Conservation (phyloP, 768 basidiomycete species). For the Phanerodontia chrysosporium region DNA sequence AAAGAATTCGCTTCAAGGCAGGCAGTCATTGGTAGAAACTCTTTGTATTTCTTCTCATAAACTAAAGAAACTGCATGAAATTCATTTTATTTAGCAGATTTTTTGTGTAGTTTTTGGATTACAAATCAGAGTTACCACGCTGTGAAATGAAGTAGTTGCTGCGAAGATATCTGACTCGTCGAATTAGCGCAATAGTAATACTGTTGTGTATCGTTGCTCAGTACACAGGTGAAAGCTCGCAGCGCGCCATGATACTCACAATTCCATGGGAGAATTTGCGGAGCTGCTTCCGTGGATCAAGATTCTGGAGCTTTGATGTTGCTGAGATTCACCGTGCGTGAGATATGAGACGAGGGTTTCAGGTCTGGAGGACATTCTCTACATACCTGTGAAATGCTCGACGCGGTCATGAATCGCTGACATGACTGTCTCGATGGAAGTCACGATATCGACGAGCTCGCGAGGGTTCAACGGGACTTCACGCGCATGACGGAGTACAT, state of each 20-base stretch:
- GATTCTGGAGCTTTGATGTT: not conserved
- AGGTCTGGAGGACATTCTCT: too few relatives aligned
- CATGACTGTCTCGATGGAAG: not conserved
- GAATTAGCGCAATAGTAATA: conserved; percentile 4
- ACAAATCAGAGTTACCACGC: too few relatives aligned
- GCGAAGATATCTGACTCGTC: too few relatives aligned
- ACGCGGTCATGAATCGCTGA: not conserved
- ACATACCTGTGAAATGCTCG: not conserved
- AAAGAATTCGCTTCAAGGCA: not conserved
- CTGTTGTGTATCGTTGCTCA: too few relatives aligned
- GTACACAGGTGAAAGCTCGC: too few relatives aligned
- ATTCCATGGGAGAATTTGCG: conserved; percentile 1
- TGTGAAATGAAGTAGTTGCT: too few relatives aligned
- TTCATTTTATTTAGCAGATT: too few relatives aligned
- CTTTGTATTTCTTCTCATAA: too few relatives aligned
- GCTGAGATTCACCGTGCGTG: too few relatives aligned
- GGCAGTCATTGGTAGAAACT: too few relatives aligned
- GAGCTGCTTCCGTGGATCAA: not conserved
- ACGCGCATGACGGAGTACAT: not conserved
- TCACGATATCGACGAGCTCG: not conserved
- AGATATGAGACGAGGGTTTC: not conserved
- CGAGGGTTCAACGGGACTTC: not conserved
- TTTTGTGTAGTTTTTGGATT: too few relatives aligned
- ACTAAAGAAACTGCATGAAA: too few relatives aligned
- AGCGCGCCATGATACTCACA: not conserved